A percentile compares a stretch with the other conserved stretches of the same genome.
Evolutionary conservation across 129 eudicot species (phyloP).

Genomic region (Chrysanthemum lavandulifolium): DNA sequence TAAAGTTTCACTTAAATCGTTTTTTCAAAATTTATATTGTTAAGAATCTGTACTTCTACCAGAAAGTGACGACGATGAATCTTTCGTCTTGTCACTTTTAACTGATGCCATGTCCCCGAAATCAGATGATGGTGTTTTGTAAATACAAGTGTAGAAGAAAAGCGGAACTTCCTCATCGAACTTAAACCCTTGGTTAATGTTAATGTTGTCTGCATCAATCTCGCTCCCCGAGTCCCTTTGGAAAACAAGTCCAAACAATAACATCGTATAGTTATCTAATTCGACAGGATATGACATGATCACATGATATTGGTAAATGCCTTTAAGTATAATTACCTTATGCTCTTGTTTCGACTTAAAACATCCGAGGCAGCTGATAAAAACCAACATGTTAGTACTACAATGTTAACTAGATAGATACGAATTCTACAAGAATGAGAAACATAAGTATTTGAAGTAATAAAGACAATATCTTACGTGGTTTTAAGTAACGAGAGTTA

Average conservation of each 20-base stretch:
- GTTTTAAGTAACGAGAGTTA: slow-evolving; percentile 53
- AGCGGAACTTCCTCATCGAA: slow-evolving; percentile 43
- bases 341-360: slow-evolving; percentile 17
- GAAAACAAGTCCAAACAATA: neutral
- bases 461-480: slow-evolving; percentile 36
- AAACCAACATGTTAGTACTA: neutral
- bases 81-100: neutral
- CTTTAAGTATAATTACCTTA: slow-evolving; percentile 18
- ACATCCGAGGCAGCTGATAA: slow-evolving; percentile 25
- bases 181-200: slow-evolving; percentile 27
- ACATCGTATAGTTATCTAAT: neutral
- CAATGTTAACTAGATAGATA: neutral
- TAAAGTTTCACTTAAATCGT: too few relatives aligned
- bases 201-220: slow-evolving; percentile 9
- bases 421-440: neutral
- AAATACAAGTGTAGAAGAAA: slow-evolving; percentile 43
- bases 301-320: neutral
- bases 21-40: too few relatives aligned
- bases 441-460: neutral
- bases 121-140: slow-evolving; percentile 30
- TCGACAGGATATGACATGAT: neutral
- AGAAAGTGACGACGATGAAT: slow-evolving; percentile 27
- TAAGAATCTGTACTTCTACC: slow-evolving; percentile 27
- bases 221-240: slow-evolving; percentile 24
- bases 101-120: slow-evolving; percentile 17